These are phyloP conservation scores for Baeospora myosura DNA, from an alignment of 1,284 basidiomycete genomes.

Conservation along the genomic window DNA sequence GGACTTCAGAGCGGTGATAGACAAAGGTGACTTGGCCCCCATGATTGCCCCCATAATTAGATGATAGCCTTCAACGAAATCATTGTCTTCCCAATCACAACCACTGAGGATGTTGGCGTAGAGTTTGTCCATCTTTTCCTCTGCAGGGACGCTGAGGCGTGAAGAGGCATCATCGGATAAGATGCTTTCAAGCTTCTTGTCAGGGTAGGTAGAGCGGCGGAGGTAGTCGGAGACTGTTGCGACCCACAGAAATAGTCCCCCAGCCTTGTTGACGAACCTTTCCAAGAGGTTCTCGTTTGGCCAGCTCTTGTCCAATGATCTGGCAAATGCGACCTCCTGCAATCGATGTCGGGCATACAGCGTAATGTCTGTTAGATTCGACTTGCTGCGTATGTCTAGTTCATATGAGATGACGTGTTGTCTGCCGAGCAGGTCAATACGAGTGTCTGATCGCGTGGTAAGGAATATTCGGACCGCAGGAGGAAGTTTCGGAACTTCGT, in stretches of 20 bases:
- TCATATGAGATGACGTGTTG: constrained; percentile 3
- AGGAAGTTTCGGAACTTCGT: constrained; percentile 12
- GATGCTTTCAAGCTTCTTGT: constrained; percentile 11
- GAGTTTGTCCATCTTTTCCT: constrained; percentile 16
- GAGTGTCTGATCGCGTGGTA: constrained; percentile 11
- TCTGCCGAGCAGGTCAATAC: neutral
- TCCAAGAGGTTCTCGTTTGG: constrained; percentile 7
- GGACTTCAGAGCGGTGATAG: constrained; percentile 13
- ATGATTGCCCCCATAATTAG: constrained; percentile 17
- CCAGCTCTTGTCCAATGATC: constrained; percentile 9
- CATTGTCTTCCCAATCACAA: constrained; percentile 17
- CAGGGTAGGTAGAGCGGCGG: constrained; percentile 7
- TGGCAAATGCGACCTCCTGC: constrained; percentile 7
- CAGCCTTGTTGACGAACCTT: constrained; percentile 11
- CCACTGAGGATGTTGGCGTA: constrained; percentile 17
- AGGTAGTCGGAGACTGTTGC: constrained; percentile 16
- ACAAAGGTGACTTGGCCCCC: constrained; percentile 14
- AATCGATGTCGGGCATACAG: constrained; percentile 11
- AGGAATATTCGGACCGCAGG: constrained; percentile 14
- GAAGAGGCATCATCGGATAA: neutral
- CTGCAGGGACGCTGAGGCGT: constrained; percentile 1
- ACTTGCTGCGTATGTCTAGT: constrained; percentile 8
- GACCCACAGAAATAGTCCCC: constrained; percentile 20
- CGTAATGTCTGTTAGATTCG: constrained; percentile 12
- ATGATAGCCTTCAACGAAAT: constrained; percentile 17